Percentiles rank a stretch among this genome's conserved stretches.
Evolutionary conservation across 305 asterid species (phyloP).

Genomic region (Lippia alba): DNA sequence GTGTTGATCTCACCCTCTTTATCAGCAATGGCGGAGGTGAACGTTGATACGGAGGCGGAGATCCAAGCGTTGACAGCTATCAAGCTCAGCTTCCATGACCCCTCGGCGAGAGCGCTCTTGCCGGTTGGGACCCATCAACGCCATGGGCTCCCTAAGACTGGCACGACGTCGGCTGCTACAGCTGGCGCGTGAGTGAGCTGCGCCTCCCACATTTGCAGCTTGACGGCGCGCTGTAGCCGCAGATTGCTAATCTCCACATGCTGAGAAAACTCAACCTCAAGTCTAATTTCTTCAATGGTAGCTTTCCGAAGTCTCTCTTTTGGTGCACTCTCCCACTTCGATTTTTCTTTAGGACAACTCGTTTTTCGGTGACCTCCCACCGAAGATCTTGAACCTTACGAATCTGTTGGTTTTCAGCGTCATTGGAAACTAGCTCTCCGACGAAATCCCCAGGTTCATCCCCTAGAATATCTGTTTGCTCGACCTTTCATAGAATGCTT

Average conservation of each 20-base stretch:
- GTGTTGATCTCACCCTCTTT: conserved; percentile 27
- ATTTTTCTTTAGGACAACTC: conserved; percentile 56
- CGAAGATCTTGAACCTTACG: conserved; percentile 57
- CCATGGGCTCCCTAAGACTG: conserved; percentile 77
- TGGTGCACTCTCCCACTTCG: conserved; percentile 53
- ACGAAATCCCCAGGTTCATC: conserved; percentile 50
- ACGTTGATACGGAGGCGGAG: conserved; percentile 48
- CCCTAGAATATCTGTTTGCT: conserved; percentile 52
- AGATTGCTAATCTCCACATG: conserved; percentile 56
- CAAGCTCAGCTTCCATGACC: conserved; percentile 56
- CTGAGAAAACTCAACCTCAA: conserved; percentile 67
- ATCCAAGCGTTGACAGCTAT: conserved; percentile 55
- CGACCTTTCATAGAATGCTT: conserved; percentile 65
- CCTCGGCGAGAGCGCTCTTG: conserved; percentile 57
- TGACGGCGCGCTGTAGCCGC: conserved; percentile 54
- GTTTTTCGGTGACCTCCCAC: conserved; percentile 52
- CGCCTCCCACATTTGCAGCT: conserved; percentile 65
- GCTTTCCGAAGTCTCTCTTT: conserved; percentile 56
- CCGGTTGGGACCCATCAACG: conserved; percentile 57
- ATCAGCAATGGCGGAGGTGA: conserved; percentile 29
- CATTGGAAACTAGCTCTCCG: conserved; percentile 60
- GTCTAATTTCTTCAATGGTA: conserved; percentile 57
- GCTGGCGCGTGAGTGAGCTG: conserved; percentile 52
- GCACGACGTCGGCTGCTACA: conserved; percentile 60
- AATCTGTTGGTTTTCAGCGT: conserved; percentile 48